These are phyloP conservation scores for Elongisporangium anandrum DNA, from an alignment of 352 stramenopile species.

Conservation along the genomic window DNA sequence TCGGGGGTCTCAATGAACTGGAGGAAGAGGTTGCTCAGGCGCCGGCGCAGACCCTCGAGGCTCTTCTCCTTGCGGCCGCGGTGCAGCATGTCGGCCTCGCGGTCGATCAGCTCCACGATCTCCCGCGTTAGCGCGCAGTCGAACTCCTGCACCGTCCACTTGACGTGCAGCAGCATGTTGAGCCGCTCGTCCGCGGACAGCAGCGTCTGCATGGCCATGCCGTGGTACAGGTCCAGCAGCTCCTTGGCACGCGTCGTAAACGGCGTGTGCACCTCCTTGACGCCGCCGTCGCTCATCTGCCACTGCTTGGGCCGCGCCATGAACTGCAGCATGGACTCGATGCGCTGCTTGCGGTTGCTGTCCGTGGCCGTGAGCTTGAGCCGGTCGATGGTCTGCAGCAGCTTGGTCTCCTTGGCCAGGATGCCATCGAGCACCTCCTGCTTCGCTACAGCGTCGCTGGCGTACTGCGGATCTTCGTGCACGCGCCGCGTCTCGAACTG, in stretches of 20 bases:
- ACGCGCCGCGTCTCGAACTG: conserved; percentile 81
- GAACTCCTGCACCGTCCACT: conserved; percentile 92
- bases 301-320: conserved; percentile 90
- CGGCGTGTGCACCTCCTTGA: conserved; percentile 88
- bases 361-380: conserved; percentile 83
- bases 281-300: conserved; percentile 88
- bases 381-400: conserved; percentile 87
- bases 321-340: conserved; percentile 85
- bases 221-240: conserved; percentile 85
- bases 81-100: conserved; percentile 91
- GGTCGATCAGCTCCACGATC: conserved; percentile 90
- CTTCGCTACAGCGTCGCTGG: conserved; percentile 13
- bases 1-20: conserved; percentile 92
- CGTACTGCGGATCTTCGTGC: conserved; percentile 30
- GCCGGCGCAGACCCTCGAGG: conserved; percentile 82
- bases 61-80: conserved; percentile 74
- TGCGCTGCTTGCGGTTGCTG: conserved; percentile 76
- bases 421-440: conserved; percentile 54
- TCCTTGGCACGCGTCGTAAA: conserved; percentile 87
- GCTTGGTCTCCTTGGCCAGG: conserved; percentile 77
- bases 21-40: conserved; percentile 85
- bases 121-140: conserved; percentile 86
- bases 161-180: conserved; percentile 90
- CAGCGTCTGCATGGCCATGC: conserved; percentile 41
- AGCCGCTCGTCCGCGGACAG: conserved; percentile 81